These are phyloP conservation scores for Penicillium sp. DNA, from an alignment of 2,329 filamentous ascomycete species.

Conservation along the genomic window DNA sequence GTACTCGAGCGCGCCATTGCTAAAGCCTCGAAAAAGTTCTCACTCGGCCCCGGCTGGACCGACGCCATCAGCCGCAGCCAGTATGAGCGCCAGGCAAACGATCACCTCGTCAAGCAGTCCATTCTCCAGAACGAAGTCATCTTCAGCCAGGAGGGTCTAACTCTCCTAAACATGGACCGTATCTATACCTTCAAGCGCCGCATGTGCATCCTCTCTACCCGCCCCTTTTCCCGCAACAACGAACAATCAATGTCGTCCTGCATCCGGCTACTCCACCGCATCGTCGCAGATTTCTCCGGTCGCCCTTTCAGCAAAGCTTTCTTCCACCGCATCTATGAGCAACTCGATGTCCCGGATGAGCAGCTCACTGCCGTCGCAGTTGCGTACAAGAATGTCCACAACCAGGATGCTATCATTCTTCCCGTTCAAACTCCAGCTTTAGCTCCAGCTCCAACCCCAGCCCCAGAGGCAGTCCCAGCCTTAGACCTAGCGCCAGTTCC, in stretches of 20 bases:
- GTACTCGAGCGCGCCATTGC: slow-evolving; percentile 29
- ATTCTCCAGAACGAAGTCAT: slow-evolving; percentile 39
- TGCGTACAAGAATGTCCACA: slow-evolving; percentile 30
- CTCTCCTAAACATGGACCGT: slow-evolving; percentile 38
- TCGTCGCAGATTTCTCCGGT: slow-evolving; percentile 34
- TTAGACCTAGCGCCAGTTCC: background rate
- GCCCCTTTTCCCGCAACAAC: slow-evolving; percentile 20
- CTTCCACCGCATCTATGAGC: slow-evolving; percentile 38
- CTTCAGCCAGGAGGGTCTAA: slow-evolving; percentile 39
- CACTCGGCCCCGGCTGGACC: slow-evolving; percentile 33
- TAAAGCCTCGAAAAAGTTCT: slow-evolving; percentile 33
- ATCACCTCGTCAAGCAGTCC: slow-evolving; percentile 37
- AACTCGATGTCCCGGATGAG: slow-evolving; percentile 32
- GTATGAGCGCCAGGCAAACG: slow-evolving; percentile 29
- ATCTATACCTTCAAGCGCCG: slow-evolving; percentile 40
- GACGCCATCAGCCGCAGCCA: slow-evolving; percentile 32
- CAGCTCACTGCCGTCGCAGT: slow-evolving; percentile 31
- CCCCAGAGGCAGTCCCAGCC: background rate
- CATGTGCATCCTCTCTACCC: slow-evolving; percentile 32
- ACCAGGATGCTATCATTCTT: slow-evolving; percentile 34
- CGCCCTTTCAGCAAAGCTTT: slow-evolving; percentile 39
- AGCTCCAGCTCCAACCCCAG: slow-evolving; percentile 3
- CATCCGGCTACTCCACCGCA: slow-evolving; percentile 34
- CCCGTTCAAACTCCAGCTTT: slow-evolving; percentile 17
- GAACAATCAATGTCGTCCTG: slow-evolving; percentile 34